Base-by-base conservation (phyloP, 2,329 filamentous ascomycete genomes). In the Colletotrichum abscissum region DNA sequence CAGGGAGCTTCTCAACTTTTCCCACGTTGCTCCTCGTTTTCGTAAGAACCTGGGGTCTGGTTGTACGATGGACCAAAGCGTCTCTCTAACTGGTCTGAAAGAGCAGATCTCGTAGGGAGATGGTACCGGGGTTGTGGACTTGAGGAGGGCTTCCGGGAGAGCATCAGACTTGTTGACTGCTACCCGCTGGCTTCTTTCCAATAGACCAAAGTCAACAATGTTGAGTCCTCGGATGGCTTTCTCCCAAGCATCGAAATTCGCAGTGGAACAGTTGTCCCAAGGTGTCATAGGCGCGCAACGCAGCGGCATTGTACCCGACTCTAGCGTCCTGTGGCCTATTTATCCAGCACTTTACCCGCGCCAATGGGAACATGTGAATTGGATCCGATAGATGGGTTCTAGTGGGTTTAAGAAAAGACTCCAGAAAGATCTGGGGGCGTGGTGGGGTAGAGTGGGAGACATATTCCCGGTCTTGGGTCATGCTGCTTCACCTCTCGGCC, bases 341-440 rank as follows among this genome's bases (percentile, higher is more conserved):
- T 73, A 73, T 46, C 70, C 66, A 73, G 66, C 54, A 70, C 33
- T 73, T 73, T 73, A 73, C 59, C 70, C 70, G 70, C 70, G 24
- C 70, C 70, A 73, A 69, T 73, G 22, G 70, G 70, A 55, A 46
- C 14, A 22, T 28, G 5, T 24, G 59, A 56, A 49, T 60, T 35
- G 46, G 24, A 64, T 69, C 70, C 70, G 66, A 22, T n/a, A 64
- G 54, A 67, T 58, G 59, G 70, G 66, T 64, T 69, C 54, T 16
- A 42, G 70, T 69, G 69, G 65, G 42, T 54, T 57, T n/a, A 28
- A 58, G 19, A 19, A 49, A 42, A 49, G 22, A 46, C 58, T 26
- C 35, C 24, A 46, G 28, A 49, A 46, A 49, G 57, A 68, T 68
- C 64, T 42, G 60, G 60, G 69, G 69, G 16, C 46, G 7, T 28